These are phyloP conservation scores for Miamiensis avidus DNA, from an alignment of 169 alveolate species.

Conservation along the genomic window DNA sequence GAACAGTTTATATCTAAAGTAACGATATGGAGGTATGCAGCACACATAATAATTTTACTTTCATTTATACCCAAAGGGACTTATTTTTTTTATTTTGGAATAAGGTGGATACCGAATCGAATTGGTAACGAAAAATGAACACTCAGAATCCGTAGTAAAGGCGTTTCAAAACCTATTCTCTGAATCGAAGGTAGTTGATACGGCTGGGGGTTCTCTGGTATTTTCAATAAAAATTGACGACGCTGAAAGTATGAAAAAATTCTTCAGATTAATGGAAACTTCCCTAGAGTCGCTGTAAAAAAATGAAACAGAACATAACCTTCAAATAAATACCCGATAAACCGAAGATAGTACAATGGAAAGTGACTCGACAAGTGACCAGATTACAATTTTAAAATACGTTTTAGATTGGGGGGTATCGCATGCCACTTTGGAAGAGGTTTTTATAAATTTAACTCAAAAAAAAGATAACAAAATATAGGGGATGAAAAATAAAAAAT, in stretches of 20 bases:
- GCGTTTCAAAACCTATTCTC: not conserved
- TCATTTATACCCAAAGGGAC: not conserved
- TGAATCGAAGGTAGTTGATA: too few species aligned
- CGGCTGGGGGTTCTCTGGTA: too few species aligned
- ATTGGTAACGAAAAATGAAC: not conserved
- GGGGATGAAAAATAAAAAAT: too few species aligned
- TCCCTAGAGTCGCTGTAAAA: too few species aligned
- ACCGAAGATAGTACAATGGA: conserved; percentile 3
- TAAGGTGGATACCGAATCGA: not conserved
- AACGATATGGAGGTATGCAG: conserved; percentile 72
- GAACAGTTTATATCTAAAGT: conserved; percentile 63
- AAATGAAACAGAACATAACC: too few species aligned
- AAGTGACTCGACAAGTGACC: not conserved
- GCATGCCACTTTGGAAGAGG: conserved; percentile 86
- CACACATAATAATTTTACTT: conserved; percentile 50
- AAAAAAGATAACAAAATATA: too few species aligned
- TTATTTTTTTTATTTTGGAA: conserved; percentile 1
- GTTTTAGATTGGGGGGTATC: conserved; percentile 84
- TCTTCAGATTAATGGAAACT: too few species aligned
- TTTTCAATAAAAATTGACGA: too few species aligned
- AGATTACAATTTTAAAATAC: conserved; percentile 44
- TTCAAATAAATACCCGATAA: conserved; percentile 1
- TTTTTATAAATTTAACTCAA: too few species aligned
- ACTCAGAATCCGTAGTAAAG: not conserved
- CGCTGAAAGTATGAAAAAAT: too few species aligned